Evolutionary conservation across 805 yeast genomes (phyloP).

Genomic region (Pichia insulana): DNA sequence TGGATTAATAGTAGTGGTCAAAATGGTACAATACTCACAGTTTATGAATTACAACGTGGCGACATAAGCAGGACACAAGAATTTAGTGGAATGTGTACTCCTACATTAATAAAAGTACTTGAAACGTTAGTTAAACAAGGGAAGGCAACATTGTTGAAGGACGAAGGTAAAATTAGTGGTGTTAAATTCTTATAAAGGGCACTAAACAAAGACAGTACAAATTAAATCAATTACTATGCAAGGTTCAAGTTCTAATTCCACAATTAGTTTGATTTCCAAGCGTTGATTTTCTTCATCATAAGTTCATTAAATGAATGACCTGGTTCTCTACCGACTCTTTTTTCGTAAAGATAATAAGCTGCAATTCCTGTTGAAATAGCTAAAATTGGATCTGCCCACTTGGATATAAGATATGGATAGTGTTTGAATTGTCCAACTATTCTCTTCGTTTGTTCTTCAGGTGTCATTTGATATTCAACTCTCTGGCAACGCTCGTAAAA

Average conservation of each 20-base stretch:
- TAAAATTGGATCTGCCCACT: conserved; percentile 55
- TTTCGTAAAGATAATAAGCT: conserved; percentile 58
- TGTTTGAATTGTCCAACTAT: conserved; percentile 15
- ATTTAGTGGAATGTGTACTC: conserved; percentile 54
- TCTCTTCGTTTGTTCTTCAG: conserved; percentile 6
- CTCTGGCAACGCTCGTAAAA: too few relatives aligned
- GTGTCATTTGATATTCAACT: not conserved
- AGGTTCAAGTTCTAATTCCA: conserved; percentile 1
- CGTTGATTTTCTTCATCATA: conserved; percentile 9
- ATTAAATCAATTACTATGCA: not conserved
- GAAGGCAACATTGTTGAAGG: conserved; percentile 65
- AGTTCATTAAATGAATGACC: conserved; percentile 57
- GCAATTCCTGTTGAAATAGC: conserved; percentile 54
- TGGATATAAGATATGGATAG: conserved; percentile 38
- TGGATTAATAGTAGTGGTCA: conserved; percentile 78
- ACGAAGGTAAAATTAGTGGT: conserved; percentile 52
- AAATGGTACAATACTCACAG: conserved; percentile 63
- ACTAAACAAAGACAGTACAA: too few relatives aligned
- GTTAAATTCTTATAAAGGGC: conserved; percentile 40
- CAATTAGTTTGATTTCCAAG: conserved; percentile 1
- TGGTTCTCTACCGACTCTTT: conserved; percentile 43
- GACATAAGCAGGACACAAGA: conserved; percentile 49
- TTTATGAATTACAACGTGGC: conserved; percentile 69
- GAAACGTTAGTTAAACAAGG: conserved; percentile 55
- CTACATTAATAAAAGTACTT: conserved; percentile 45